phyloP scores from a whole-genome alignment of 306 rosid species.

The Lotus japonicus region DNA sequence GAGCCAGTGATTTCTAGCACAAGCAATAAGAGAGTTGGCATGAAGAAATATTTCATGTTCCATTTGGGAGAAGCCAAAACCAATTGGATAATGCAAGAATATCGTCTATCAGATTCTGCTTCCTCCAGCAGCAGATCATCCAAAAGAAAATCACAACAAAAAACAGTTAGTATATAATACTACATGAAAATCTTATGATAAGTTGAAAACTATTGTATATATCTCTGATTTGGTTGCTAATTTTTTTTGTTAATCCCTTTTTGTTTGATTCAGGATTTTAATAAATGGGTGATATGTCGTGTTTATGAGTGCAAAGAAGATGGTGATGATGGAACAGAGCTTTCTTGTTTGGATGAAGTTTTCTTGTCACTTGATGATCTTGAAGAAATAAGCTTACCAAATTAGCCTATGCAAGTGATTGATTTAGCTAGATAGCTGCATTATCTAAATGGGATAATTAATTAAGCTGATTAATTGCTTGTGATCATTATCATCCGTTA shows the following conservation, averaged over 20 bases:
- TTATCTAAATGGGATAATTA: constrained; percentile 25
- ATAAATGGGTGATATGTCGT: constrained; percentile 66
- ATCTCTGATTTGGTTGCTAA: not conserved
- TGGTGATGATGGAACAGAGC: constrained; percentile 51
- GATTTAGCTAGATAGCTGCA: not conserved
- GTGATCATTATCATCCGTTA: not conserved
- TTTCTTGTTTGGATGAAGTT: constrained; percentile 87
- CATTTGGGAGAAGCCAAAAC: constrained; percentile 62
- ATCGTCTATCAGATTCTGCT: constrained; percentile 43
- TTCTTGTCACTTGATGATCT: constrained; percentile 86
- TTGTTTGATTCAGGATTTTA: constrained; percentile 40
- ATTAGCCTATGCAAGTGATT: constrained; percentile 22
- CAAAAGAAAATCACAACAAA: constrained; percentile 39
- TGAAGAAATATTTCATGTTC: constrained; percentile 53
- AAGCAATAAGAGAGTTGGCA: constrained; percentile 47
- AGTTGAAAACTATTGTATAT: not conserved
- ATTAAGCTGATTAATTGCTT: constrained; percentile 1
- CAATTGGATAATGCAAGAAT: constrained; percentile 83
- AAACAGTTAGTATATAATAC: constrained; percentile 27
- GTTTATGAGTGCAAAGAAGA: constrained; percentile 52
- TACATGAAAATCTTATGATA: no score
- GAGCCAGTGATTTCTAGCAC: constrained; percentile 48
- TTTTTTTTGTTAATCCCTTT: not conserved
- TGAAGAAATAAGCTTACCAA: constrained; percentile 83
- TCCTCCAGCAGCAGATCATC: constrained; percentile 39